Evolutionary conservation across 805 yeast species (phyloP), one percentile per base, ranked within the genome.

Genomic region (Saccharomyces eubayanus): DNA sequence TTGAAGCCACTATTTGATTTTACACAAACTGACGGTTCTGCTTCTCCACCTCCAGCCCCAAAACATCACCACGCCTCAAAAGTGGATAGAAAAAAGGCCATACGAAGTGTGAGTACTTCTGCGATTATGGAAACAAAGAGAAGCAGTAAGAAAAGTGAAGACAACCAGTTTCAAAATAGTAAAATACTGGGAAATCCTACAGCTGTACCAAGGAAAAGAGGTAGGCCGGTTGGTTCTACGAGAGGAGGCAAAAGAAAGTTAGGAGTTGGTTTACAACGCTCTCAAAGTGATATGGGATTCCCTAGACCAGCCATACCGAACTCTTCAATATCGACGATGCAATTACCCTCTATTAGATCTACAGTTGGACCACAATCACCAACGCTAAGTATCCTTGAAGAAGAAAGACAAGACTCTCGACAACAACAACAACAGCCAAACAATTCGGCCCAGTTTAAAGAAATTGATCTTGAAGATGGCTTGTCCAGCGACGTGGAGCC

Each of bases 1-100:
- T 74, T 92, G 48, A 70, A 73, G 36, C 87, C 91, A 0, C 72
- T 90, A 16, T 83, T 91, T 57, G 84, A 83, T 36, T 86, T 80
- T 63, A 71, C 70, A 59, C 70, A 80, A 53, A 52, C 74, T 50
- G 74, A 80, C 62, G 81, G 86, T 58, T 65, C 74, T 30, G 63
- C 70, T 6, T 72, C 80, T 8, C 82, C 84, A 6, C 83, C 85
- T n/a, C 78, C 78, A 2, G 83, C 83, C 24, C 84, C 86, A 48
- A 80, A 83, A 60, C 85, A 83, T 60, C 85, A 82, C 50, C 84
- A 85, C 62, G 83, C 85, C 8, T 75, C 87, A 1, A 72, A 78
- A 48, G 72, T 72, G 41, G 73, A 74, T 48, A 54, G 63, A 28
- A 63, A 62, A 41, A 58, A 57, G 36, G 65, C 67, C n/a, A 56